phyloP scores from a whole-genome alignment of 2,329 filamentous ascomycete species.

The Fusarium heterosporum region DNA sequence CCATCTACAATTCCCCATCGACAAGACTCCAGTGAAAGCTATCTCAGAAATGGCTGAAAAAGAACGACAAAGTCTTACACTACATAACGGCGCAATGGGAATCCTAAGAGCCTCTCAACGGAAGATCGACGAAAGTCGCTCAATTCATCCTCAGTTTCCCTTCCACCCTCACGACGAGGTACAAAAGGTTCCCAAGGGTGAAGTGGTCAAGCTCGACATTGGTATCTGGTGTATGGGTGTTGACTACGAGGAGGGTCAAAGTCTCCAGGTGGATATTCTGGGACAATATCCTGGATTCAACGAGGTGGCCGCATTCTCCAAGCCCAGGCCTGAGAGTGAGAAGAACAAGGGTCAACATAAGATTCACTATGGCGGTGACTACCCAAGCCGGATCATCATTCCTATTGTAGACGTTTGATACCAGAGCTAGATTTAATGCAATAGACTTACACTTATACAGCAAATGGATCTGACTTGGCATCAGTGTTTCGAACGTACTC shows the following conservation, averaged over 20 bases:
- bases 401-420: slow-evolving; percentile 25
- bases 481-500: slow-evolving; percentile 70
- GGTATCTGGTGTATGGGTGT: slow-evolving; percentile 28
- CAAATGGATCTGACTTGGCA: slow-evolving; percentile 66
- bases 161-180: slow-evolving; percentile 26
- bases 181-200: slow-evolving; percentile 11
- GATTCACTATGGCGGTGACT: slow-evolving; percentile 32
- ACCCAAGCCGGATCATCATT: slow-evolving; percentile 38
- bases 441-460: slow-evolving; percentile 33
- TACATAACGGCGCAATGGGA: slow-evolving; percentile 22
- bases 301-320: slow-evolving; percentile 18
- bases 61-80: slow-evolving; percentile 13
- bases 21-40: slow-evolving; percentile 11
- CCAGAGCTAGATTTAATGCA: too few relatives aligned
- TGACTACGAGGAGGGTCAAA: slow-evolving; percentile 11
- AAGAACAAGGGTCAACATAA: slow-evolving; percentile 28
- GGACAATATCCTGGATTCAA: slow-evolving; percentile 21
- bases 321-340: slow-evolving; percentile 12
- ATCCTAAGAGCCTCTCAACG: slow-evolving; percentile 16
- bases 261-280: slow-evolving; percentile 11
- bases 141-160: slow-evolving; percentile 16
- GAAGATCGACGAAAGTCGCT: slow-evolving; percentile 11
- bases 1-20: slow-evolving; percentile 19
- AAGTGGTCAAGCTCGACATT: slow-evolving; percentile 25
- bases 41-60: slow-evolving; percentile 17